Conservation (phyloP, 2,329 filamentous ascomycete genomes). For the Fusarium sp. region DNA sequence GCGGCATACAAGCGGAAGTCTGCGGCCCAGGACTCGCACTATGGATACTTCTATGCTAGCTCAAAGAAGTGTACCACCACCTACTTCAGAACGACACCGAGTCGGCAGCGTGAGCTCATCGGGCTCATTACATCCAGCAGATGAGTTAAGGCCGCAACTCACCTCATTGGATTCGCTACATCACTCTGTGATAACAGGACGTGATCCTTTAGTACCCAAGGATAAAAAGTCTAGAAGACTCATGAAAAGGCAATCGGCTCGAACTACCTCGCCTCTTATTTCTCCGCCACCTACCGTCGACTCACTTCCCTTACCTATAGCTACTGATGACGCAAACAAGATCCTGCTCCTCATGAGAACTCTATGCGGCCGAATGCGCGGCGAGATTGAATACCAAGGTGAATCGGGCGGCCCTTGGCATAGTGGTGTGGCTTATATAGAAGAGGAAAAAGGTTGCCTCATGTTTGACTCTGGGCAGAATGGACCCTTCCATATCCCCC, state of each 20-base stretch:
- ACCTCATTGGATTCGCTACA: slow-evolving; percentile 57
- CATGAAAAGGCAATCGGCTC: slow-evolving; percentile 66
- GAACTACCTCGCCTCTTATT: slow-evolving; percentile 69
- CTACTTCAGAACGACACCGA: slow-evolving; percentile 68
- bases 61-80: slow-evolving; percentile 55
- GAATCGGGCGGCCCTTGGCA: slow-evolving; percentile 74
- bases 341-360: slow-evolving; percentile 82
- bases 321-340: slow-evolving; percentile 76
- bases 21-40: slow-evolving; percentile 69
- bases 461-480: slow-evolving; percentile 80
- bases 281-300: slow-evolving; percentile 69
- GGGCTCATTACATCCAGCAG: slow-evolving; percentile 64
- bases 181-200: slow-evolving; percentile 54
- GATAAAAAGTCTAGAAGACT: slow-evolving; percentile 65
- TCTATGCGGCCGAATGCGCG: slow-evolving; percentile 82
- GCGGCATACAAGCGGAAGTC: slow-evolving; percentile 52
- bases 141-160: slow-evolving; percentile 61
- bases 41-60: slow-evolving; percentile 68
- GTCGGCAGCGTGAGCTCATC: slow-evolving; percentile 79
- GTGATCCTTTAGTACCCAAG: slow-evolving; percentile 54
- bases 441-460: slow-evolving; percentile 79
- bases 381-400: slow-evolving; percentile 78
- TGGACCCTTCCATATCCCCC: slow-evolving; percentile 71
- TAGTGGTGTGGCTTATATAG: slow-evolving; percentile 80
- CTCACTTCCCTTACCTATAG: slow-evolving; percentile 69